phyloP scores from a whole-genome alignment of 2,329 filamentous ascomycete genomes.

The Arthrobotrys sphaeroides region DNA sequence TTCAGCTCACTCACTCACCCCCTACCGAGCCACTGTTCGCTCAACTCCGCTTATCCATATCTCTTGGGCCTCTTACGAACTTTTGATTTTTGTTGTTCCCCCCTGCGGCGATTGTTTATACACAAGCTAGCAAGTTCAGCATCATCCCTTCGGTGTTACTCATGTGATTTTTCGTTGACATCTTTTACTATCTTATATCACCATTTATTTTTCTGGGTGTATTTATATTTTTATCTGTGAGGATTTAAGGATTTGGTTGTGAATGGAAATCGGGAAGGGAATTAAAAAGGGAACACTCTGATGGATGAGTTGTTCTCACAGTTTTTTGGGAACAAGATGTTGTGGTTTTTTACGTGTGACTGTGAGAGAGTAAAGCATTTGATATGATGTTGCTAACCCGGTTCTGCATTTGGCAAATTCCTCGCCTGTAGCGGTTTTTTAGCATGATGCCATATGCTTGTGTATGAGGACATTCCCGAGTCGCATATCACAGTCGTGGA shows the following conservation, averaged over 20 bases:
- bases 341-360: too few species aligned
- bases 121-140: constrained; percentile 43
- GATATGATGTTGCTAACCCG: not conserved
- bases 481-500: not conserved
- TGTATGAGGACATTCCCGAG: not conserved
- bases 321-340: not conserved
- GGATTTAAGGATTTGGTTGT: constrained; percentile 4
- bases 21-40: not conserved
- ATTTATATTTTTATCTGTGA: constrained; percentile 42
- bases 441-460: not conserved
- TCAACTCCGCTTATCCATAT: constrained; percentile 12
- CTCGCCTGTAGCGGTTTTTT: not conserved
- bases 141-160: constrained; percentile 43
- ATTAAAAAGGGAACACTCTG: not conserved
- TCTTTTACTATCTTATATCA: constrained; percentile 11
- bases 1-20: not conserved
- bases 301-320: not conserved
- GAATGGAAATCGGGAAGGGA: constrained; percentile 32
- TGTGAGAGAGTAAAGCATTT: too few species aligned
- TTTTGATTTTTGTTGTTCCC: constrained; percentile 8
- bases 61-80: not conserved
- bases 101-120: constrained; percentile 9
- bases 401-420: constrained; percentile 1
- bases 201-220: constrained; percentile 37
- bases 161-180: constrained; percentile 22